A percentile compares a stretch with the other conserved stretches of the same genome.
Evolutionary conservation across 139 green algal genomes (phyloP).

Genomic region (Asterochloris sp.): DNA sequence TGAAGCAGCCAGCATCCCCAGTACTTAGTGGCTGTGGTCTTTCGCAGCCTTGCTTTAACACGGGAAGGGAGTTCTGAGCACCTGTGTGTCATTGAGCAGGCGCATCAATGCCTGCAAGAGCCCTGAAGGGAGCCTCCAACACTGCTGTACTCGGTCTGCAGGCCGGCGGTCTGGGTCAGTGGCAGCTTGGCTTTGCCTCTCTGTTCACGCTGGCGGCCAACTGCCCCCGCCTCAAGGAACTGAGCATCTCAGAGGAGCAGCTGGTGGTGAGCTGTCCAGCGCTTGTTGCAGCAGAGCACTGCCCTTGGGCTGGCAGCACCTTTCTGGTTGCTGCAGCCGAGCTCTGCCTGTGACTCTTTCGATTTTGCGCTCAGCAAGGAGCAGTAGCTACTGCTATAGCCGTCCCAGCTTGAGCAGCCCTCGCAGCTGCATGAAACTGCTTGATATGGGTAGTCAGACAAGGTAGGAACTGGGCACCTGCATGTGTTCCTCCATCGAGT

Average conservation of each 20-base stretch:
- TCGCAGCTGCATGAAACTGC: not conserved
- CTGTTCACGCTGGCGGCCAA: conserved; percentile 38
- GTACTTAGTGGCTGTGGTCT: not conserved
- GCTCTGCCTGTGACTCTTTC: not conserved
- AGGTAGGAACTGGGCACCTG: too few species aligned
- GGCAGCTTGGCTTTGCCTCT: conserved; percentile 25
- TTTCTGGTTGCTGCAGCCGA: not conserved
- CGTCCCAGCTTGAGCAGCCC: not conserved
- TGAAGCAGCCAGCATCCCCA: not conserved
- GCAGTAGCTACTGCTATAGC: not conserved
- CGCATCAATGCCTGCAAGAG: not conserved
- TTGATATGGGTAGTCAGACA: not conserved
- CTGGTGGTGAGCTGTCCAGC: not conserved
- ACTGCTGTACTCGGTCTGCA: not conserved
- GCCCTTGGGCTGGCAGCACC: not conserved
- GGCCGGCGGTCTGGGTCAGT: not conserved
- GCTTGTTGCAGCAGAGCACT: not conserved
- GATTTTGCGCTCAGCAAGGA: not conserved
- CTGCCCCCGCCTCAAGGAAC: conserved; percentile 24
- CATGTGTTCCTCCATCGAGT: too few species aligned
- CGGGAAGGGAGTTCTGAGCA: not conserved
- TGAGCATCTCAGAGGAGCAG: conserved; percentile 26
- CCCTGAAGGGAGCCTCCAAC: not conserved
- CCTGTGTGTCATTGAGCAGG: not conserved
- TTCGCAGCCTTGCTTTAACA: not conserved